Percentiles rank a stretch among this genome's conserved stretches.
These are phyloP conservation scores for Suillus lakei DNA, from an alignment of 768 basidiomycete species.

Conservation along the genomic window DNA sequence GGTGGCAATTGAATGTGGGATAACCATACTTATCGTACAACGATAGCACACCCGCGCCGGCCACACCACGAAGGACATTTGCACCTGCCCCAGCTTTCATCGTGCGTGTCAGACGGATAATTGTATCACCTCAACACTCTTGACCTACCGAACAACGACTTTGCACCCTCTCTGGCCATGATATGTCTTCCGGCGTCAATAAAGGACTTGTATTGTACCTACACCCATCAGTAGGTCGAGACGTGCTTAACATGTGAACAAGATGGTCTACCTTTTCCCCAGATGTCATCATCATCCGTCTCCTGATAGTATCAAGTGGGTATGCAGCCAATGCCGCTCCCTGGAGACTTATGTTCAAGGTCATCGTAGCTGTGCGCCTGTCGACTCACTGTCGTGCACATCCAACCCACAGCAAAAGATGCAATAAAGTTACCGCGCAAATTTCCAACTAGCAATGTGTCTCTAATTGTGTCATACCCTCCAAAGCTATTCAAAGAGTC, in stretches of 20 bases:
- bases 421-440: constrained; percentile 45
- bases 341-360: constrained; percentile 20
- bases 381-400: constrained; percentile 41
- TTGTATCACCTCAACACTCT: background rate
- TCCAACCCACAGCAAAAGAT: constrained; percentile 47
- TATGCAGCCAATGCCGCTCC: constrained; percentile 45
- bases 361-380: background rate
- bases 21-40: constrained; percentile 58
- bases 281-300: constrained; percentile 54
- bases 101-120: constrained; percentile 27
- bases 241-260: background rate
- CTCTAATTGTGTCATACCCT: constrained; percentile 46
- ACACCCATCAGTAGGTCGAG: background rate
- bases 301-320: constrained; percentile 48
- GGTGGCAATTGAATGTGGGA: background rate
- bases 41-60: constrained; percentile 57
- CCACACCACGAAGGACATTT: constrained; percentile 59
- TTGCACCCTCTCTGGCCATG: constrained; percentile 43
- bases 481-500: constrained; percentile 39
- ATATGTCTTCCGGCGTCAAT: constrained; percentile 46
- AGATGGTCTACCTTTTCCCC: constrained; percentile 34
- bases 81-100: constrained; percentile 66
- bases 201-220: constrained; percentile 45
- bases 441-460: constrained; percentile 43
- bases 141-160: constrained; percentile 41